A percentile compares a stretch with the other conserved stretches of the same genome.
These are phyloP conservation scores for Macaranga tanarius DNA, from an alignment of 441 rosid genomes.

Conservation along the genomic window DNA sequence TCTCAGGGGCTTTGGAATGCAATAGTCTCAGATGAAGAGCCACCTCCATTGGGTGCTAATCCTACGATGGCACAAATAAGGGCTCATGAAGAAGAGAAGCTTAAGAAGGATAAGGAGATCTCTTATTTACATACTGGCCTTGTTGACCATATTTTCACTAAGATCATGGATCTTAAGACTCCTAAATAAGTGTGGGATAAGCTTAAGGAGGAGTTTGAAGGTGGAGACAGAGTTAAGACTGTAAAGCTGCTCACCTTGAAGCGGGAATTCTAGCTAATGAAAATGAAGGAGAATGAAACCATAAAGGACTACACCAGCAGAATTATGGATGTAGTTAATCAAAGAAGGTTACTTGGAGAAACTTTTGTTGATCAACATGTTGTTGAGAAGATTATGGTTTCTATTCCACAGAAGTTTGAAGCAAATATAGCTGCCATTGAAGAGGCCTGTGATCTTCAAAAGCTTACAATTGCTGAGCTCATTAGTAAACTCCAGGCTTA, in stretches of 20 bases:
- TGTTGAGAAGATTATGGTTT: neutral
- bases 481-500: neutral
- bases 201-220: slow-evolving; percentile 30
- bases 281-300: neutral
- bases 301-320: neutral
- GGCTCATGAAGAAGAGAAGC: neutral
- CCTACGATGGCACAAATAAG: no score
- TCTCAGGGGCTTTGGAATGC: no score
- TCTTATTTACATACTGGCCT: neutral
- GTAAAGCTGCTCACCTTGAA: neutral
- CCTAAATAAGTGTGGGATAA: slow-evolving; percentile 24
- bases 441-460: neutral
- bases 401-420: neutral
- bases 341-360: neutral
- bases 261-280: neutral
- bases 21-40: no score
- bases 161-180: slow-evolving; percentile 6
- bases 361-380: neutral
- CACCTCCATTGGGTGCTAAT: no score
- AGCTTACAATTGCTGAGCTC: neutral
- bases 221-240: slow-evolving; percentile 14
- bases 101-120: neutral
- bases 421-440: neutral
- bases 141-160: neutral
- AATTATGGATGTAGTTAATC: neutral